Evolutionary conservation across 306 rosid genomes (phyloP).

Genomic region (Trifolium subterraneum): DNA sequence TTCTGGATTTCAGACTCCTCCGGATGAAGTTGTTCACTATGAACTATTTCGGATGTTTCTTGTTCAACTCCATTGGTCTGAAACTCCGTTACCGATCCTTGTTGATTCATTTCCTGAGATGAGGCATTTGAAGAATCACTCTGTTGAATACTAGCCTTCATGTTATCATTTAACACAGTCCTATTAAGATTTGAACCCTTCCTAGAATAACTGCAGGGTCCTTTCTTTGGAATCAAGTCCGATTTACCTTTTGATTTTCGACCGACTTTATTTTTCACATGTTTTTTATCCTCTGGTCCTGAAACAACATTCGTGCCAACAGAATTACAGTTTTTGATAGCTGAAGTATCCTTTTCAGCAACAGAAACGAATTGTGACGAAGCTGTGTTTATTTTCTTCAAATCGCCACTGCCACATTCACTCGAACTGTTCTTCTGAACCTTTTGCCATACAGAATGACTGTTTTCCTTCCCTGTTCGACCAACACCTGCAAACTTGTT

Average conservation of each 20-base stretch:
- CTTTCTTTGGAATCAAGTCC: constrained; percentile 51
- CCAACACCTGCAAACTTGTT: constrained; percentile 51
- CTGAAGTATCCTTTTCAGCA: constrained; percentile 50
- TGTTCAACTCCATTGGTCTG: constrained; percentile 44
- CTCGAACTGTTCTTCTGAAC: constrained; percentile 64
- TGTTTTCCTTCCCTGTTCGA: constrained; percentile 68
- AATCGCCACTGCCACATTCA: constrained; percentile 47
- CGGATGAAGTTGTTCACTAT: constrained; percentile 40
- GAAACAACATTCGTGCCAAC: constrained; percentile 42
- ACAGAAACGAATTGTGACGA: constrained; percentile 45
- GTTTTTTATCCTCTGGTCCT: constrained; percentile 53
- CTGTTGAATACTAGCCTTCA: constrained; percentile 44
- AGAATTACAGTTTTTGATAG: constrained; percentile 44
- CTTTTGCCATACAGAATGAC: constrained; percentile 82
- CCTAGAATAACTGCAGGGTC: constrained; percentile 49
- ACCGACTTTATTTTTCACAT: constrained; percentile 48
- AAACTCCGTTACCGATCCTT: constrained; percentile 35
- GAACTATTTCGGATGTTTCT: constrained; percentile 50
- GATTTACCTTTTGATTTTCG: constrained; percentile 60
- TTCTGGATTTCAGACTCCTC: constrained; percentile 45
- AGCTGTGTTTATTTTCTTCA: constrained; percentile 55
- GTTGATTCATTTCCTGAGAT: constrained; percentile 48
- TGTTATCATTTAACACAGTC: constrained; percentile 49
- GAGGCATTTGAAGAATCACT: constrained; percentile 45
- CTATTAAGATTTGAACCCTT: constrained; percentile 51